phyloP scores from a whole-genome alignment of 1,284 basidiomycete genomes.

The Naganishia sp. region DNA sequence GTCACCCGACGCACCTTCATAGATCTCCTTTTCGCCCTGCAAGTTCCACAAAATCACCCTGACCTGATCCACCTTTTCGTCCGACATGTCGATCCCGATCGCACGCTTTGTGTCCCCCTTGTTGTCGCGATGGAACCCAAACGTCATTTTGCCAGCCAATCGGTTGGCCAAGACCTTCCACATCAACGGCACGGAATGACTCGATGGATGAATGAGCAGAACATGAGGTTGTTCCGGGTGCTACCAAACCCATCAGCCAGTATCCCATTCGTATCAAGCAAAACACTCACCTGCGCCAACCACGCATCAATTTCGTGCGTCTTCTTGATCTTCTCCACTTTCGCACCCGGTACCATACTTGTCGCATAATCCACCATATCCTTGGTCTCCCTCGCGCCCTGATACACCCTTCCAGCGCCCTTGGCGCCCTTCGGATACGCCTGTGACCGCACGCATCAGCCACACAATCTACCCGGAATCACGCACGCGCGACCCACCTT shows the following conservation, averaged over 20 bases:
- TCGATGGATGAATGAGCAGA: slow-evolving; percentile 70
- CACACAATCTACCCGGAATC: not conserved
- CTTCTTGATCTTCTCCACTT: slow-evolving; percentile 63
- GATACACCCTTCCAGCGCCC: slow-evolving; percentile 67
- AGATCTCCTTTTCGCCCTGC: slow-evolving; percentile 37
- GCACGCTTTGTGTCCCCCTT: slow-evolving; percentile 55
- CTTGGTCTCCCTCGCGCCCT: slow-evolving; percentile 70
- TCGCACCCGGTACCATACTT: slow-evolving; percentile 68
- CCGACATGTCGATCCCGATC: slow-evolving; percentile 39
- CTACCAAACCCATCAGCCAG: slow-evolving; percentile 46
- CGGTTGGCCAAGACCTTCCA: slow-evolving; percentile 83
- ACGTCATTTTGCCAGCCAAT: slow-evolving; percentile 65
- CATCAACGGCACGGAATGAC: slow-evolving; percentile 72
- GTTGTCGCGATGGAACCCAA: slow-evolving; percentile 70
- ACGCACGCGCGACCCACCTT: slow-evolving; percentile 57
- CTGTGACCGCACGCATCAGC: slow-evolving; percentile 49
- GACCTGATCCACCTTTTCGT: slow-evolving; percentile 41
- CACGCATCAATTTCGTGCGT: slow-evolving; percentile 35
- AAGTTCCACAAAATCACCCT: slow-evolving; percentile 44
- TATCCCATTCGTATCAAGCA: not conserved
- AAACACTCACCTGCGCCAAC: slow-evolving; percentile 23
- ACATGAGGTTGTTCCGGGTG: slow-evolving; percentile 64
- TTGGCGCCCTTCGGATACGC: slow-evolving; percentile 73
- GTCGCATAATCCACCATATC: slow-evolving; percentile 76
- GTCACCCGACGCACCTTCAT: slow-evolving; percentile 41